Conservation (phyloP, 2,329 filamentous ascomycete genomes). For the Cordyceps cicadae region DNA sequence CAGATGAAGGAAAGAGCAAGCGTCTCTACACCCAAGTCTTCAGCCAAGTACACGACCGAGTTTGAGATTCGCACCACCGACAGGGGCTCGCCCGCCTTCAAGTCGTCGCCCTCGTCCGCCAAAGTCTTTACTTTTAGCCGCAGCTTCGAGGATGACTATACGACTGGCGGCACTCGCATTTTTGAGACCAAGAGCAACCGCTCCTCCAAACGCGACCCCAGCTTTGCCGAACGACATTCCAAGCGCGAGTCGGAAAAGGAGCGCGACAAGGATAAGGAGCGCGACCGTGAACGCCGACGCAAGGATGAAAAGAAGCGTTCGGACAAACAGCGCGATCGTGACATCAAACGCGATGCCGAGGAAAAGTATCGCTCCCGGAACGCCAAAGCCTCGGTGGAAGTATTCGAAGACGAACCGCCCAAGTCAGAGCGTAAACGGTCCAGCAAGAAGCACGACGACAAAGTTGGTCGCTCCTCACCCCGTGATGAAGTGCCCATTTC, state of each 20-base stretch:
- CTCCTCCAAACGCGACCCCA: slow-evolving; percentile 37
- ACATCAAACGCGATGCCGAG: slow-evolving; percentile 28
- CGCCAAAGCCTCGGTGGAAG: slow-evolving; percentile 26
- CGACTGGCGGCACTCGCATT: slow-evolving; percentile 25
- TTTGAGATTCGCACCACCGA: slow-evolving; percentile 45
- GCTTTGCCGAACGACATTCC: slow-evolving; percentile 38
- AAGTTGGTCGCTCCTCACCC: slow-evolving; percentile 7
- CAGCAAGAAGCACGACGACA: slow-evolving; percentile 29
- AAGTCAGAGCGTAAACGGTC: slow-evolving; percentile 32
- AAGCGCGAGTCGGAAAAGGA: slow-evolving; percentile 35
- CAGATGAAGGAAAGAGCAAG: slow-evolving; percentile 37
- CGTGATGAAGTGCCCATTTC: slow-evolving; percentile 2
- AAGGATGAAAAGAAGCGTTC: slow-evolving; percentile 23
- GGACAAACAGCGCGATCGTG: slow-evolving; percentile 31
- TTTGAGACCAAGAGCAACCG: slow-evolving; percentile 35
- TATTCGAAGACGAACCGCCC: slow-evolving; percentile 23
- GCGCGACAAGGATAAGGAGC: slow-evolving; percentile 24
- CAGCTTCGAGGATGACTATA: slow-evolving; percentile 38
- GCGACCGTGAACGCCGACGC: neutral
- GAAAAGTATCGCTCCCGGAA: slow-evolving; percentile 25
- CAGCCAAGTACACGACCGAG: slow-evolving; percentile 26
- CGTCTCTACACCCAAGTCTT: slow-evolving; percentile 35
- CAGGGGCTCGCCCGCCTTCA: slow-evolving; percentile 36
- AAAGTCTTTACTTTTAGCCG: slow-evolving; percentile 28
- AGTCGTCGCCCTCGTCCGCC: slow-evolving; percentile 24